Percentiles rank a stretch among this genome's conserved stretches.
These are phyloP conservation scores for Botryotinia narcissicola DNA, from an alignment of 2,329 filamentous ascomycete genomes.

Conservation along the genomic window DNA sequence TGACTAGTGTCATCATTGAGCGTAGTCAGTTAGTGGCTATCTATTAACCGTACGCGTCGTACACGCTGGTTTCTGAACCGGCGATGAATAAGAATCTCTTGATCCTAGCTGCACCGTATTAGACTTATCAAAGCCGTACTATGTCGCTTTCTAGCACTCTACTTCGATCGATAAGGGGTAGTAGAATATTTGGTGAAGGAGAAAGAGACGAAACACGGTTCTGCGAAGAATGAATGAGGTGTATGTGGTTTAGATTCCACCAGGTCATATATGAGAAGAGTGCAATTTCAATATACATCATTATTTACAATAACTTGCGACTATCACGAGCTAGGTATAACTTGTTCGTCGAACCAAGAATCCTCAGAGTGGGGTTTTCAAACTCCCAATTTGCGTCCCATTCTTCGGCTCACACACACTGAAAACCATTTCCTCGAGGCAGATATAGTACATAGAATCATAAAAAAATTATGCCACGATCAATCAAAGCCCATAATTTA, in stretches of 20 bases:
- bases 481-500: not conserved
- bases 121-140: not conserved
- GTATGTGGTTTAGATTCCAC: not conserved
- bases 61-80: not conserved
- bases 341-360: not conserved
- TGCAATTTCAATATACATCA: not conserved
- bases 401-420: not conserved
- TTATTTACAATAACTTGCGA: not conserved
- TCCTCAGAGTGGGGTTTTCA: not conserved
- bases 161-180: fast-evolving
- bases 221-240: not conserved
- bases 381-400: not conserved
- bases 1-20: not conserved
- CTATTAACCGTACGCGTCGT: not conserved
- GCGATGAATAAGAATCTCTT: not conserved
- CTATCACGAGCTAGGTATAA: too few relatives aligned
- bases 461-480: fast-evolving
- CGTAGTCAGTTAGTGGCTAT: not conserved
- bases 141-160: not conserved
- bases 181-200: not conserved
- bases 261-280: fast-evolving
- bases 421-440: not conserved
- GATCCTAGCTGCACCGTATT: not conserved
- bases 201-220: not conserved
- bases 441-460: not conserved